Conservation (phyloP, 2,329 filamentous ascomycete species). For the Talaromyces sp. region DNA sequence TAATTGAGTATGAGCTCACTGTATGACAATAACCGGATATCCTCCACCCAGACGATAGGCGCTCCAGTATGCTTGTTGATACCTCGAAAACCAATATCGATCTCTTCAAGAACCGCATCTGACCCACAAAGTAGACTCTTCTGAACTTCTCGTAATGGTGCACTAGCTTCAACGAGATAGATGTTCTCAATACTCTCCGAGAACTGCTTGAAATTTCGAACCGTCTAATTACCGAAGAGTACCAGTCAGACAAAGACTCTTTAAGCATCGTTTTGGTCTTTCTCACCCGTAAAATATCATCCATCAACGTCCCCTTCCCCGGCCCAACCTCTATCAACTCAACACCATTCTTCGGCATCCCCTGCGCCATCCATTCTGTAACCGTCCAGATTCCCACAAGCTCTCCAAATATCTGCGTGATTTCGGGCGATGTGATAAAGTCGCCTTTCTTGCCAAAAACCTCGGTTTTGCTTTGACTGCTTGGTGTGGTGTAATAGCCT, state of each 20-base stretch:
- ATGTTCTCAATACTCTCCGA: constrained; percentile 75
- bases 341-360: constrained; percentile 66
- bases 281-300: constrained; percentile 83
- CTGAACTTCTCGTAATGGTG: constrained; percentile 71
- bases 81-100: constrained; percentile 69
- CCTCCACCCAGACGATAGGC: constrained; percentile 86
- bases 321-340: constrained; percentile 93
- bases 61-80: constrained; percentile 69
- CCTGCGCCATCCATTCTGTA: constrained; percentile 94
- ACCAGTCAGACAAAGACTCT: background rate
- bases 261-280: background rate
- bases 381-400: constrained; percentile 92
- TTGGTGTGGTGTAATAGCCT: constrained; percentile 90
- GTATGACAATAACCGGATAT: constrained; percentile 75
- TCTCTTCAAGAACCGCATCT: constrained; percentile 64
- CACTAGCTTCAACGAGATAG: constrained; percentile 92
- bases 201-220: constrained; percentile 77
- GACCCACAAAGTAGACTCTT: constrained; percentile 76
- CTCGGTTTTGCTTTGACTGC: constrained; percentile 66
- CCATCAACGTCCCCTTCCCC: constrained; percentile 92
- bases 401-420: constrained; percentile 95
- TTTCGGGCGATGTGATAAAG: constrained; percentile 95
- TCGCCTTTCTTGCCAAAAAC: constrained; percentile 92
- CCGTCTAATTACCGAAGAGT: constrained; percentile 56
- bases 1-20: constrained; percentile 43